Conservation (phyloP, 441 rosid genomes). For the Brassica balearica region DNA sequence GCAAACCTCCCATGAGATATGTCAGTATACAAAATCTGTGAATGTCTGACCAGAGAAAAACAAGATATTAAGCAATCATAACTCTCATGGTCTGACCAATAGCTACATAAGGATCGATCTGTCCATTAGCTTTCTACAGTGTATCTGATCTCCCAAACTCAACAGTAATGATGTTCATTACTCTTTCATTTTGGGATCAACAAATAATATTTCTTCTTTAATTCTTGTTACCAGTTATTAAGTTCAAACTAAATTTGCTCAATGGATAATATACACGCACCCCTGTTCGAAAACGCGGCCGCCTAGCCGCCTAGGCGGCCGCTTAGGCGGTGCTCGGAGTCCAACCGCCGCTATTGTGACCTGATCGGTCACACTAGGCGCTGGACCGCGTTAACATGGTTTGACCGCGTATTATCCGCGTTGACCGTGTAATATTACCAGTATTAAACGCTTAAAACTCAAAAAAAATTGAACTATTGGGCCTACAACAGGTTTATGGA, state of each 20-base stretch:
- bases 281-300: too few relatives aligned
- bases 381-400: too few relatives aligned
- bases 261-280: background rate
- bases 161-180: background rate
- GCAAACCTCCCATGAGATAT: conserved; percentile 7
- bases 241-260: background rate
- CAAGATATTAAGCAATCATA: conserved; percentile 5
- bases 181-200: background rate
- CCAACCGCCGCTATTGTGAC: too few relatives aligned
- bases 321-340: too few relatives aligned
- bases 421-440: too few relatives aligned
- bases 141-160: conserved; percentile 14
- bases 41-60: background rate
- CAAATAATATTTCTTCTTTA: background rate
- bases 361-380: too few relatives aligned
- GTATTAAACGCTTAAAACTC: too few relatives aligned
- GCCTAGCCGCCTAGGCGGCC: too few relatives aligned
- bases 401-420: too few relatives aligned
- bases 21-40: background rate
- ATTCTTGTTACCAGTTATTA: background rate
- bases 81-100: conserved; percentile 5
- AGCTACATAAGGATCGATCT: background rate
- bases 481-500: too few relatives aligned
- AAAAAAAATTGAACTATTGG: too few relatives aligned
- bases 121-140: background rate